Conservation (phyloP, 495 filamentous ascomycete genomes). For the Pseudevernia furfuracea region DNA sequence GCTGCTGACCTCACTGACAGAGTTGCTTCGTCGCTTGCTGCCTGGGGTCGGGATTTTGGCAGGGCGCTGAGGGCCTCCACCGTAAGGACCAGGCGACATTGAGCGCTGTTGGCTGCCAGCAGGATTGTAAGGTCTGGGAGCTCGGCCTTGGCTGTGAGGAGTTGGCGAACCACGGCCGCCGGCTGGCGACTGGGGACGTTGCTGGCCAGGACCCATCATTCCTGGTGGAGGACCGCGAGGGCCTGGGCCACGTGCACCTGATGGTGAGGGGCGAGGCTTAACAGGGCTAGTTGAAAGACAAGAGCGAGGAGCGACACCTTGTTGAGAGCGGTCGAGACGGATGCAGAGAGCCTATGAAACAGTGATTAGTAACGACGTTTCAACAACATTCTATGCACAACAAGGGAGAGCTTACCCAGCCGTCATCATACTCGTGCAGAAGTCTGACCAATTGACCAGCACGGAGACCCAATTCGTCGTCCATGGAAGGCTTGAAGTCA, state of each 20-base stretch:
- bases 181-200: conserved; percentile 41
- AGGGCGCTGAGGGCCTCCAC: conserved; percentile 41
- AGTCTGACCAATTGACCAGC: conserved; percentile 78
- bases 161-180: conserved; percentile 35
- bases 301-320: conserved; percentile 88
- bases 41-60: conserved; percentile 34
- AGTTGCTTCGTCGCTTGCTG: conserved; percentile 46
- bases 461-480: conserved; percentile 76
- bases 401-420: conserved; percentile 64
- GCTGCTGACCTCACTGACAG: conserved; percentile 38
- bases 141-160: conserved; percentile 31
- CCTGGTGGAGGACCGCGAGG: conserved; percentile 42
- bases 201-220: conserved; percentile 45
- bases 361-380: conserved; percentile 11
- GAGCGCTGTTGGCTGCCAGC: conserved; percentile 36
- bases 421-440: conserved; percentile 95
- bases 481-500: conserved; percentile 88
- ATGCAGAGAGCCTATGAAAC: conserved; percentile 69
- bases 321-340: conserved; percentile 78
- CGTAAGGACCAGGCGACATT: conserved; percentile 49
- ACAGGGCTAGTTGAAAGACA: conserved; percentile 89
- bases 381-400: background rate
- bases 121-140: conserved; percentile 41
- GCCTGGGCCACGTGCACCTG: conserved; percentile 35
- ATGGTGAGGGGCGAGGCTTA: conserved; percentile 67